Evolutionary conservation across 805 yeast genomes (phyloP), one percentile per base, ranked within the genome.

Genomic region (Candida khao-thaluensis): DNA sequence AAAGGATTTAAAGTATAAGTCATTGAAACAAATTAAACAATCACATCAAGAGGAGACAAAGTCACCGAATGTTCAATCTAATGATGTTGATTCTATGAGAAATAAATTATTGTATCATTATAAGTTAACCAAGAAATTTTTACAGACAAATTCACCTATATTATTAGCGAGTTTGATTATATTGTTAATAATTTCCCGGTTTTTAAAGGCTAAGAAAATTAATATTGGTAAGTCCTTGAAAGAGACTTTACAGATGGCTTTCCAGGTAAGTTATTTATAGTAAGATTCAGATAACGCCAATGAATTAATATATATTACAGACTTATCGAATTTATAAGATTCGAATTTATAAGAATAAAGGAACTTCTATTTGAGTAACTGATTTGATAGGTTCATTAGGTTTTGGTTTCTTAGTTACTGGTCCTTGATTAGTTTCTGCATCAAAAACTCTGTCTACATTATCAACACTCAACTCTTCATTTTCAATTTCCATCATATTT

Each of bases 171-270:
- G 57, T 10, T 14, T 65, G 4, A 40, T 53, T 1, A 25, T 55
- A 3, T 20, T 55, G 7, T 40, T 66, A 5, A 38, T 57, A 5
- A 35, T 54, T 5, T 25, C 54, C n/a, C 42, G 49, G 21, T 41
- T 60, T 16, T 25, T 62, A 14, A 56, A 56, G 18, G 37, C 45
- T 21, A 54, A 48, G 23, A 58, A 51, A 37, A 44, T 62, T 8
- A 60, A 61, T 39, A 27, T 67, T 5, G 52, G 49, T 30, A 61
- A 62, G n/a, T 48, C 54, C 38, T 27, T 68, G 16, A 50, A 47
- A 41, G 70, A 68, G 40, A 66, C 72, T 1, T 44, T 69, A 29
- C 48, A 50, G 42, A 69, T 69, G 74, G 74, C 74, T n/a, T 64
- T 69, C 48, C 64, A 66, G 48, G 59, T 69, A 37, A 63, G 65